These are phyloP conservation scores for Neckera pumila DNA, from an alignment of 225 moss, liverwort and hornwort species.

Conservation along the genomic window DNA sequence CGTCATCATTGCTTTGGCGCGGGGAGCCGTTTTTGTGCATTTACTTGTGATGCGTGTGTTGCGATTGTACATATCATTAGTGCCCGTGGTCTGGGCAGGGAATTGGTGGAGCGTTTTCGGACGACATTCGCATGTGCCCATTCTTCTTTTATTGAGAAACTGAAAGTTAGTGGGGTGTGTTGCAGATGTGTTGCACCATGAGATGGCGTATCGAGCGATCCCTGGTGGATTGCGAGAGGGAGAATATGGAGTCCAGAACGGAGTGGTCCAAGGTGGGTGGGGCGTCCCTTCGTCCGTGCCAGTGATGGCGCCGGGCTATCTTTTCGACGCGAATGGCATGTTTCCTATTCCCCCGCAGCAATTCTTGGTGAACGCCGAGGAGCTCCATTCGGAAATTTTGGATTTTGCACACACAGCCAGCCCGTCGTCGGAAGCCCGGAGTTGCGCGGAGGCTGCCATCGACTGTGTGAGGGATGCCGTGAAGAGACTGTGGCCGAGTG, in stretches of 20 bases:
- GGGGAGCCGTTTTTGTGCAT: not conserved
- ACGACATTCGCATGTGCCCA: not conserved
- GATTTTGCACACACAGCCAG: slow-evolving; percentile 75
- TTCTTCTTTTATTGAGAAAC: not conserved
- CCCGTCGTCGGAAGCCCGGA: slow-evolving; percentile 72
- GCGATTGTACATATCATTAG: not conserved
- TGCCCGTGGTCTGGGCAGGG: not conserved
- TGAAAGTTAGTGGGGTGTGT: not conserved
- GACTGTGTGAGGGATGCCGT: slow-evolving; percentile 81
- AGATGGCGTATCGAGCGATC: slow-evolving; percentile 44
- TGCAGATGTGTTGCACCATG: slow-evolving; percentile 45
- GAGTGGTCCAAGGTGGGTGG: slow-evolving; percentile 57
- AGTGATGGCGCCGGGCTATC: slow-evolving; percentile 42
- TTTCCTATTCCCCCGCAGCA: slow-evolving; percentile 58
- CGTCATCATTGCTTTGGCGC: not conserved
- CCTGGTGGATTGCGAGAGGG: slow-evolving; percentile 54
- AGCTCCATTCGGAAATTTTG: slow-evolving; percentile 68
- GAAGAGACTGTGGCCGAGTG: slow-evolving; percentile 76
- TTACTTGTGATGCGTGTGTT: not conserved
- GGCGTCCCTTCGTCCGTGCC: slow-evolving; percentile 32
- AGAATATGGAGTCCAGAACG: slow-evolving; percentile 45
- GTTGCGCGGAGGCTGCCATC: slow-evolving; percentile 82
- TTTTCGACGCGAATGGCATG: slow-evolving; percentile 39
- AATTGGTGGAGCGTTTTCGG: not conserved
- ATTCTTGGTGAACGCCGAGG: slow-evolving; percentile 57